Conservation (phyloP, 805 yeast genomes). For the Saccharomyces paradoxus region DNA sequence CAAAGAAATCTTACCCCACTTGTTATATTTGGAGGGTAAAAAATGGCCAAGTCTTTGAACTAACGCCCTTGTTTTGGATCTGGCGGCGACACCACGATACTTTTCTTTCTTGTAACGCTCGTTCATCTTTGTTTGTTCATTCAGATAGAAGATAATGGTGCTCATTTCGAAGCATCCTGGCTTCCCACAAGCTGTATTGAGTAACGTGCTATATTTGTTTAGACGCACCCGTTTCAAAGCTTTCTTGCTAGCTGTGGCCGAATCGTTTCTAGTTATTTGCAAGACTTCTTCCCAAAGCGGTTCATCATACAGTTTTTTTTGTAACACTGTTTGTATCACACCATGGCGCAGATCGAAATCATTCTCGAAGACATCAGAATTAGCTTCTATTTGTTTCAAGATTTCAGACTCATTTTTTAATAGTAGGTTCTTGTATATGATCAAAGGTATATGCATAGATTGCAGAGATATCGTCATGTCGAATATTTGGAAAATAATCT, state of each 20-base stretch:
- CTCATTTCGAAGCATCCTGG: not conserved
- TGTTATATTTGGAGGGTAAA: not conserved
- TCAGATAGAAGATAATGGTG: not conserved
- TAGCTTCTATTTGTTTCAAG: constrained; percentile 21
- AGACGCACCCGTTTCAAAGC: constrained; percentile 8
- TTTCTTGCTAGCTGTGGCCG: not conserved
- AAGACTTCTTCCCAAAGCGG: constrained; percentile 16
- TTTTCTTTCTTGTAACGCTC: not conserved
- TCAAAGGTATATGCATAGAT: constrained; percentile 47
- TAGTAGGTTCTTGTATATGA: constrained; percentile 54
- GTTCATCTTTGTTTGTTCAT: not conserved
- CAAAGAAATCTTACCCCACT: constrained; percentile 6
- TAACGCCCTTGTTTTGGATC: not conserved
- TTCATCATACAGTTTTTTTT: constrained; percentile 10
- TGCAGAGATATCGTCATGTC: constrained; percentile 55
- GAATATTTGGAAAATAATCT: constrained; percentile 51
- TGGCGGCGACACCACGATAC: not conserved
- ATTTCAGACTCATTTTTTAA: constrained; percentile 39
- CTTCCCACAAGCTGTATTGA: constrained; percentile 19
- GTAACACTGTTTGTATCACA: constrained; percentile 35
- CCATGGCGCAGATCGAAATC: constrained; percentile 32
- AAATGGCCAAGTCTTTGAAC: not conserved
- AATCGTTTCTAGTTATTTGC: not conserved
- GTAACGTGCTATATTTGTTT: constrained; percentile 25
- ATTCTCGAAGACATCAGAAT: constrained; percentile 23